phyloP scores from a whole-genome alignment of 202 grass and related monocot genomes.

The Tripidium arundinaceum region DNA sequence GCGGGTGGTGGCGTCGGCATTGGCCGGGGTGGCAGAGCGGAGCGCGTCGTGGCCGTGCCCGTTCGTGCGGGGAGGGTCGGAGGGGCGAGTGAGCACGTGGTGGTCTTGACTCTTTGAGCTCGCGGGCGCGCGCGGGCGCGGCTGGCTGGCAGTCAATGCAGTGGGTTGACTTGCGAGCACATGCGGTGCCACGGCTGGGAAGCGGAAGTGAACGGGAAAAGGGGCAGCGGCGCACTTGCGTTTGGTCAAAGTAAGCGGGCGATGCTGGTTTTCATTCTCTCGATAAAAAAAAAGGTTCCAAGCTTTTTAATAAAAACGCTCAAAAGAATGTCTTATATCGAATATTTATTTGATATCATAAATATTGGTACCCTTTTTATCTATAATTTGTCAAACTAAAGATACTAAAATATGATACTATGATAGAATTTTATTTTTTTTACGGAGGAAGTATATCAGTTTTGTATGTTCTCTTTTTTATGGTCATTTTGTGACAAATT shows the following conservation, averaged over 20 bases:
- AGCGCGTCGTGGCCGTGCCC: not conserved
- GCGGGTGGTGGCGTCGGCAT: slow-evolving; percentile 19
- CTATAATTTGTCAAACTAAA: no score
- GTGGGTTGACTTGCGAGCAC: not conserved
- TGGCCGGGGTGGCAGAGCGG: not conserved
- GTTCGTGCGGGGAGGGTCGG: not conserved
- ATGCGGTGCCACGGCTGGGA: not conserved
- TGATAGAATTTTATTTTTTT: no score
- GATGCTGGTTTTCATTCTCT: not conserved
- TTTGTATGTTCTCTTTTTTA: no score
- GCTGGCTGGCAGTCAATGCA: not conserved
- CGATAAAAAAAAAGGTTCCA: not conserved
- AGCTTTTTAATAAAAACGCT: not conserved
- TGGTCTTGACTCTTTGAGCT: not conserved
- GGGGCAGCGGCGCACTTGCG: not conserved
- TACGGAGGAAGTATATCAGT: no score
- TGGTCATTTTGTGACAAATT: not conserved
- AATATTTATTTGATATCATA: no score
- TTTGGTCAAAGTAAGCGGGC: not conserved
- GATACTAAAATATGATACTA: no score
- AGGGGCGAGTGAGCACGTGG: not conserved
- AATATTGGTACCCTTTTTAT: no score
- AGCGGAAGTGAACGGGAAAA: not conserved
- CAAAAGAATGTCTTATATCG: not conserved
- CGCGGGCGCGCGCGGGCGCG: not conserved